These are phyloP conservation scores for Emergomyces orientalis DNA, from an alignment of 2,329 filamentous ascomycete species.

Conservation along the genomic window DNA sequence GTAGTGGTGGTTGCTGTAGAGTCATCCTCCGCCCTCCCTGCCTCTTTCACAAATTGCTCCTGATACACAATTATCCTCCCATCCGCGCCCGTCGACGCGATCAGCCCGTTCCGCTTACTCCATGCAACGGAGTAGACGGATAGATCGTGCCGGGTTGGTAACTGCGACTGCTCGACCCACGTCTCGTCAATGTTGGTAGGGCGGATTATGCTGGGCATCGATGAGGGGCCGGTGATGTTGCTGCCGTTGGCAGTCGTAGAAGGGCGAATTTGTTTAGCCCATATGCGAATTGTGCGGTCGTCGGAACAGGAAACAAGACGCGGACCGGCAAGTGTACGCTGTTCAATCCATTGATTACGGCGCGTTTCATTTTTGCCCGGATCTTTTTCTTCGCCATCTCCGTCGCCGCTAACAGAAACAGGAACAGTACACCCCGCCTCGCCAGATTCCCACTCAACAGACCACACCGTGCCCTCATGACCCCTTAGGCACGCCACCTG, in stretches of 20 bases:
- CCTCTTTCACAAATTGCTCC: conserved; percentile 39
- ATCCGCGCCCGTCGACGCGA: conserved; percentile 87
- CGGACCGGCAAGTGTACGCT: conserved; percentile 32
- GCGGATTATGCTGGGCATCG: conserved; percentile 82
- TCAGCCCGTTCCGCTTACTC: conserved; percentile 65
- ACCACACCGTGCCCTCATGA: conserved; percentile 84
- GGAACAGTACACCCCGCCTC: conserved; percentile 3
- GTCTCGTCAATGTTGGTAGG: conserved; percentile 62
- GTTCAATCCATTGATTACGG: conserved; percentile 23
- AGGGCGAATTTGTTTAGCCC: conserved; percentile 53
- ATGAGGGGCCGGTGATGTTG: conserved; percentile 27
- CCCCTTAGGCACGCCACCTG: conserved; percentile 74
- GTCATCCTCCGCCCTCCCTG: conserved; percentile 3
- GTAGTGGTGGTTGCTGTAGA: not conserved
- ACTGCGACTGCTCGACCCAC: conserved; percentile 67
- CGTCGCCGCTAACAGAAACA: conserved; percentile 14
- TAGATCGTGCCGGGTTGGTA: conserved; percentile 67
- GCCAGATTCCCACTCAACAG: conserved; percentile 55
- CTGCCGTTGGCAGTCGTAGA: conserved; percentile 26
- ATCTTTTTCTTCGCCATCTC: conserved; percentile 26
- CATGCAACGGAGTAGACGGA: conserved; percentile 79
- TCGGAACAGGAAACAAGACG: conserved; percentile 77
- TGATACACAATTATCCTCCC: conserved; percentile 70
- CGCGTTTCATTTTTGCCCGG: conserved; percentile 22
- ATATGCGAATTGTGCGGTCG: conserved; percentile 69